These are phyloP conservation scores for Tylopilus sp. DNA, from an alignment of 768 basidiomycete species.

Conservation along the genomic window DNA sequence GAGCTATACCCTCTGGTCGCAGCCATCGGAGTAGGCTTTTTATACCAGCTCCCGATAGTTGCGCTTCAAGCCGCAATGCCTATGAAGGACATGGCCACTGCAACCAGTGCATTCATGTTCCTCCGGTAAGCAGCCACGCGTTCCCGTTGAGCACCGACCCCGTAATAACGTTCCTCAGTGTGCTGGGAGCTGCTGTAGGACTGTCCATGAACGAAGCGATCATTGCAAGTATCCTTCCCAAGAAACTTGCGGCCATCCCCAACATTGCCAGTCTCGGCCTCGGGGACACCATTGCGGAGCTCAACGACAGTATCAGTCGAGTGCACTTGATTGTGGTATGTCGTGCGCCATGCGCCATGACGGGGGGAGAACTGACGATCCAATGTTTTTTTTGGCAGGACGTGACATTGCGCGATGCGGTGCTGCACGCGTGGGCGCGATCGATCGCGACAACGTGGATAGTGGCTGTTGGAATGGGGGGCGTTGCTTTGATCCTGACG, in stretches of 20 bases:
- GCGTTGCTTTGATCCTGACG: slow-evolving; percentile 47
- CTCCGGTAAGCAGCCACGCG: slow-evolving; percentile 42
- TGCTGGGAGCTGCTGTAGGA: slow-evolving; percentile 69
- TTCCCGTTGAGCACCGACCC: not conserved
- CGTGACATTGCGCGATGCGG: slow-evolving; percentile 40
- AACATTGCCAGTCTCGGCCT: slow-evolving; percentile 21
- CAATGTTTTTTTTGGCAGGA: slow-evolving; percentile 37
- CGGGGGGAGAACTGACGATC: not conserved
- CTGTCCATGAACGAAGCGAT: slow-evolving; percentile 73
- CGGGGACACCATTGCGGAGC: slow-evolving; percentile 37
- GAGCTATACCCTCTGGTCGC: slow-evolving; percentile 64
- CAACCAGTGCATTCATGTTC: slow-evolving; percentile 52
- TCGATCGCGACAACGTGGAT: slow-evolving; percentile 66
- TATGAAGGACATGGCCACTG: slow-evolving; percentile 80
- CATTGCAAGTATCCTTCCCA: slow-evolving; percentile 49
- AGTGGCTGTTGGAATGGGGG: slow-evolving; percentile 56
- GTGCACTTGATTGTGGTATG: slow-evolving; percentile 32
- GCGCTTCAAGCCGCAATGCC: slow-evolving; percentile 88
- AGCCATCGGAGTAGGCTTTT: slow-evolving; percentile 57
- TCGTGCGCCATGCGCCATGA: not conserved
- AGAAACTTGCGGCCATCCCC: slow-evolving; percentile 33
- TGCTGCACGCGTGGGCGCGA: slow-evolving; percentile 63
- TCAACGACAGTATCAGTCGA: slow-evolving; percentile 43
- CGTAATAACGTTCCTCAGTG: slow-evolving; percentile 34
- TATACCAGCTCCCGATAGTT: slow-evolving; percentile 68